Percentiles rank a stretch among this genome's conserved stretches.
Conservation (phyloP, 164 flowering plant species). For the Magnolia kwangsiensis region DNA sequence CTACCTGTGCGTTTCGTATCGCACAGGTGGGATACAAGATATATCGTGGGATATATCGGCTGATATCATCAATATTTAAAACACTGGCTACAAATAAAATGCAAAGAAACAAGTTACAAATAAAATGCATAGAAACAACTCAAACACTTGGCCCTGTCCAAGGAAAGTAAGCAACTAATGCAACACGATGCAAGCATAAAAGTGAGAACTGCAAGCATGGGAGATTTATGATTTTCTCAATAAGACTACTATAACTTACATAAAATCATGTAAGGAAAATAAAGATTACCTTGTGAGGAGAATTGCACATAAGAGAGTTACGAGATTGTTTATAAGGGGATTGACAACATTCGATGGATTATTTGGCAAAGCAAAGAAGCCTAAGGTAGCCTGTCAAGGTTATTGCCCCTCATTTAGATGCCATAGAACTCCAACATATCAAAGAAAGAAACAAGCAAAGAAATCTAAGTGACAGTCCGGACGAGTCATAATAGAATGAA, state of each 20-base stretch:
- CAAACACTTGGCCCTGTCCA: neutral
- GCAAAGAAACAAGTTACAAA: neutral
- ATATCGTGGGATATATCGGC: too few relatives aligned
- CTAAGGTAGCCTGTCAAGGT: slow-evolving; percentile 78
- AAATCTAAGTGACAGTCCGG: neutral
- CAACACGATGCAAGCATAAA: neutral
- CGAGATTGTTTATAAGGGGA: slow-evolving; percentile 82
- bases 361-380: slow-evolving; percentile 90
- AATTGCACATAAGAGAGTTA: slow-evolving; percentile 86
- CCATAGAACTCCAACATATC: neutral
- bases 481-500: neutral
- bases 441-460: neutral
- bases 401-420: slow-evolving; percentile 6
- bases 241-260: neutral
- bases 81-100: too few relatives aligned
- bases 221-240: neutral
- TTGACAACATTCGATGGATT: slow-evolving; percentile 73
- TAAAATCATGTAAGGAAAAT: neutral
- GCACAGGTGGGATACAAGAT: too few relatives aligned
- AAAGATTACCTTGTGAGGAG: slow-evolving; percentile 73
- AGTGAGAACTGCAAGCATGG: neutral
- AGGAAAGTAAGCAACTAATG: neutral
- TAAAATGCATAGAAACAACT: neutral
- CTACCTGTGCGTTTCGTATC: too few relatives aligned
- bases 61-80: too few relatives aligned